A percentile compares a stretch with the other conserved stretches of the same genome.
phyloP scores from a whole-genome alignment of 2,329 filamentous ascomycete species.

The Pyricularia sp. region DNA sequence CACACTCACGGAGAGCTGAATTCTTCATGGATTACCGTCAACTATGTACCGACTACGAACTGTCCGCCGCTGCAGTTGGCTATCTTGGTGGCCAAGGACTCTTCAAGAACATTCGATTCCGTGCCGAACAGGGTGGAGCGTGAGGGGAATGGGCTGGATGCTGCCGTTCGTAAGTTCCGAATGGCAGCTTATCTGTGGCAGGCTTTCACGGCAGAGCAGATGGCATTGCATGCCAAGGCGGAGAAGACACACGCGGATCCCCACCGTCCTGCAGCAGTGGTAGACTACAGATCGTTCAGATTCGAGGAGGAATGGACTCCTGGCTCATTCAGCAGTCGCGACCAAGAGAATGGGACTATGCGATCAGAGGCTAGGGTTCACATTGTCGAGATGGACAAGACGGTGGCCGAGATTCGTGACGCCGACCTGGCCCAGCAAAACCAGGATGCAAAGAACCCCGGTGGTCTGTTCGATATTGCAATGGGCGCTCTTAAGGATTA shows the following conservation, averaged over 20 bases:
- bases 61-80: slow-evolving; percentile 80
- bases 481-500: slow-evolving; percentile 64
- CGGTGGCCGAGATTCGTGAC: slow-evolving; percentile 69
- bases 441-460: slow-evolving; percentile 51
- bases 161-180: slow-evolving; percentile 76
- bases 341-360: slow-evolving; percentile 58
- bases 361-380: slow-evolving; percentile 87
- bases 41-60: slow-evolving; percentile 70
- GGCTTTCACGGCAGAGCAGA: slow-evolving; percentile 91
- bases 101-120: slow-evolving; percentile 72
- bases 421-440: slow-evolving; percentile 71
- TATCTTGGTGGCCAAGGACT: slow-evolving; percentile 79
- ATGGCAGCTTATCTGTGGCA: slow-evolving; percentile 97
- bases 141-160: slow-evolving; percentile 71
- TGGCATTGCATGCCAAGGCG: slow-evolving; percentile 54
- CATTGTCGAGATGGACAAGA: slow-evolving; percentile 69
- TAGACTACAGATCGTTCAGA: slow-evolving; percentile 44
- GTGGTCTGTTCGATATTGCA: slow-evolving; percentile 65
- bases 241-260: background rate
- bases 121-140: slow-evolving; percentile 59
- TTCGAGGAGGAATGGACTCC: slow-evolving; percentile 93
- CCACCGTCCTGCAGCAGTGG: slow-evolving; percentile 61
- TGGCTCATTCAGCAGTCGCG: slow-evolving; percentile 65
- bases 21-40: slow-evolving; percentile 66
- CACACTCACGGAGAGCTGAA: slow-evolving; percentile 27